Evolutionary conservation across 2,329 filamentous ascomycete genomes (phyloP).

Genomic region (Lomentospora prolificans): DNA sequence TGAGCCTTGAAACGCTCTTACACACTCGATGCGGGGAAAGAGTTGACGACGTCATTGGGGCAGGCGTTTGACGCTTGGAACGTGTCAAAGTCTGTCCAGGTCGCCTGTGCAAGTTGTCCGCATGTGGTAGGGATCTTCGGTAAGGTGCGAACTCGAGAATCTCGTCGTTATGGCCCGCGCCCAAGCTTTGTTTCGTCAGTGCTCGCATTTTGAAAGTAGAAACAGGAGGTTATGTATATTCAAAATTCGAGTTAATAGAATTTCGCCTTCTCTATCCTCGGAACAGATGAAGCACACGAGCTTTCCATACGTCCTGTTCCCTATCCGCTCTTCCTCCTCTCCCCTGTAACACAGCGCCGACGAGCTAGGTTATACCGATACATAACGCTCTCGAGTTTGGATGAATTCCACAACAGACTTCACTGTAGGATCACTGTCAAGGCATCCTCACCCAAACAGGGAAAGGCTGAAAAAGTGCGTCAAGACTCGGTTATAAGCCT

Average conservation of each 20-base stretch:
- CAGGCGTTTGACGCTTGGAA: background rate
- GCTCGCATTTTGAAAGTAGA: background rate
- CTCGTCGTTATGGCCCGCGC: background rate
- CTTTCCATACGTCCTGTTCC: background rate
- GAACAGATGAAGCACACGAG: background rate
- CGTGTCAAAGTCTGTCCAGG: background rate
- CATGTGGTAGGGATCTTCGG: background rate
- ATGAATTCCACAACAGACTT: too few species aligned
- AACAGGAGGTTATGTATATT: background rate
- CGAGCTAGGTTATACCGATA: too few species aligned
- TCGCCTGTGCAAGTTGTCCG: background rate
- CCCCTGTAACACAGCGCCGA: background rate
- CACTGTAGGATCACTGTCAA: too few species aligned
- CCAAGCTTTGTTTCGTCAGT: background rate
- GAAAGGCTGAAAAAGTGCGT: too few species aligned
- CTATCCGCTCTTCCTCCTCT: background rate
- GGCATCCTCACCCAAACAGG: too few species aligned
- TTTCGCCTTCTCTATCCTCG: background rate
- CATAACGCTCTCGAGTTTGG: too few species aligned
- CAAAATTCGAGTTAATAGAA: background rate
- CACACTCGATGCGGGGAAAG: background rate
- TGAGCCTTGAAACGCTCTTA: too few species aligned
- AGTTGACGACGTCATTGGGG: background rate
- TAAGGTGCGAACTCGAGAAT: too few species aligned
- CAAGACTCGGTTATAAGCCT: too few species aligned